Conservation (phyloP, 2,329 filamentous ascomycete genomes). For the Byssochlamys sp. region DNA sequence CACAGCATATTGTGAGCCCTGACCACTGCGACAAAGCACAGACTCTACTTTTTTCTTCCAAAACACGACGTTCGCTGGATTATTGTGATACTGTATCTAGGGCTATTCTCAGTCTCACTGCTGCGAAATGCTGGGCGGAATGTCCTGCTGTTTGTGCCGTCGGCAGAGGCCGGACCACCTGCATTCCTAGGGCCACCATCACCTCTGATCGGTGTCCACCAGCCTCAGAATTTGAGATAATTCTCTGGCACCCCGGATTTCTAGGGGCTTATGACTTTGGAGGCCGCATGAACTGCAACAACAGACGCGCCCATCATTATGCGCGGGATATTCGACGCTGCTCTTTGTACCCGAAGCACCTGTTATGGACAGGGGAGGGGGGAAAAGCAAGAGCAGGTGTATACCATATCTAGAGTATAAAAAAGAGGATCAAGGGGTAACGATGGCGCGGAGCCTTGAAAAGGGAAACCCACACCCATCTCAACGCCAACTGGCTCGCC, state of each 20-base stretch:
- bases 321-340: background rate
- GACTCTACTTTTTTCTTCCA: background rate
- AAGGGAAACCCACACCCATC: background rate
- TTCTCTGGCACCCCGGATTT: background rate
- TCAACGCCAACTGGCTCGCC: background rate
- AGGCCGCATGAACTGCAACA: background rate
- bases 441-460: background rate
- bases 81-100: background rate
- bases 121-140: background rate
- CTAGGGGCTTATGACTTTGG: background rate
- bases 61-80: background rate
- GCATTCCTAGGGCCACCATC: background rate
- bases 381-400: background rate
- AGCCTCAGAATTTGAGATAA: background rate
- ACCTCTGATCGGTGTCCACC: background rate
- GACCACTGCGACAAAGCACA: background rate
- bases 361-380: background rate
- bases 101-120: background rate
- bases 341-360: background rate
- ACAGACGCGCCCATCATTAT: background rate
- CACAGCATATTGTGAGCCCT: background rate
- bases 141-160: background rate
- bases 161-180: background rate
- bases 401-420: background rate
- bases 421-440: background rate